Evolutionary conservation across 148 eudicot species (phyloP), one percentile per base, ranked within the genome.

Genomic region (Selenicereus undatus): DNA sequence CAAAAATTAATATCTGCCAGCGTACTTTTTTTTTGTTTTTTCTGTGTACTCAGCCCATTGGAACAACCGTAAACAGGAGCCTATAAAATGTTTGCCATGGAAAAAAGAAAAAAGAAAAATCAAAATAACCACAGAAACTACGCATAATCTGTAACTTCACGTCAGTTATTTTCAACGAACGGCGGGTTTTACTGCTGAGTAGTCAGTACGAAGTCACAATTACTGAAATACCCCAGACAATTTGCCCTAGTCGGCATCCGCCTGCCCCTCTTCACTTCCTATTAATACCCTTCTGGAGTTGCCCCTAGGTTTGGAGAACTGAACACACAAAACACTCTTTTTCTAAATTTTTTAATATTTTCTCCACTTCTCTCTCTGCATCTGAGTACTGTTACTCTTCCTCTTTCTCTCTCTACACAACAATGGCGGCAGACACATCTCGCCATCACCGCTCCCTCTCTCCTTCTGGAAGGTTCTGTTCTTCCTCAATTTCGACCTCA

Each of bases 391-490:
- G 62, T 64, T 66, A 39, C 26, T 73, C 77, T 62, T 8, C 20
- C 45, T 8, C 72, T n/a, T 30, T 62, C 12, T 81, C 42, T 75
- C 76, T 77, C 81, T 84, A 65, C 73, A 22, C 69, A 78, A 64
- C 78, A 87, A 84, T 88, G 90, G 85, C 83, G 82, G 74, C 81
- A 1, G 56, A 86, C 52, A 51, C 90, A 11, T 83, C 90, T 9
- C 84, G 86, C 79, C 81, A 83, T 22, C 87, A 88, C 14, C 87
- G 92, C 11, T 88, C 92, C 5, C 78, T 77, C 30, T 90, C 92
- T 0, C 90, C 92, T 29, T 86, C 90, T 32, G 89, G 89, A 73
- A 86, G 84, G 35, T 90, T 90, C 83, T 90, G 90, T 43, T 77
- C 89, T 0, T 88, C 90, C 5, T 84, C 92, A 4, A 86, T 88